phyloP scores from a whole-genome alignment of 202 grass and related monocot species.

The Setaria italica region DNA sequence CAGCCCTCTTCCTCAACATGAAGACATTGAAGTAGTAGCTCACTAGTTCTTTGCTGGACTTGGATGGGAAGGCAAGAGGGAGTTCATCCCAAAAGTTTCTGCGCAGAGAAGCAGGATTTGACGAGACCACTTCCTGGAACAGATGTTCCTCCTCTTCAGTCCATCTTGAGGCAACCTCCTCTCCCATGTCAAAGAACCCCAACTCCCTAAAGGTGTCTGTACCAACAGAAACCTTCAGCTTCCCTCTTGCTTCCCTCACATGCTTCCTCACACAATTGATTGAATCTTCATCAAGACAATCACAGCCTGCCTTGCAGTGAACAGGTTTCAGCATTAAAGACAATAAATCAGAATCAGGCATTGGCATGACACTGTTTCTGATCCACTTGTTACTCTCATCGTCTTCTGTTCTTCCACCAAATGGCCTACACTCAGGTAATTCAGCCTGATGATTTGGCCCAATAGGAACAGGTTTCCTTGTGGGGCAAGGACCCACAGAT shows the following conservation, averaged over 20 bases:
- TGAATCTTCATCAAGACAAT: slow-evolving; percentile 68
- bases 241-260: slow-evolving; percentile 74
- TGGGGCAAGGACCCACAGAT: slow-evolving; percentile 44
- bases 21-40: slow-evolving; percentile 95
- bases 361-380: slow-evolving; percentile 55
- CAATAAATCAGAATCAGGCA: slow-evolving; percentile 44
- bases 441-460: slow-evolving; percentile 81
- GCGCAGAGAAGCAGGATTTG: slow-evolving; percentile 65
- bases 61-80: slow-evolving; percentile 66
- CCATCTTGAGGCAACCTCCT: slow-evolving; percentile 78
- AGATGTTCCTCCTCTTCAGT: slow-evolving; percentile 75
- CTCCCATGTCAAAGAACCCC: slow-evolving; percentile 84
- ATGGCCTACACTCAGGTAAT: slow-evolving; percentile 61
- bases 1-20: slow-evolving; percentile 84
- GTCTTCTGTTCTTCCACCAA: slow-evolving; percentile 40
- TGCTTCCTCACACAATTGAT: slow-evolving; percentile 80
- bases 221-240: slow-evolving; percentile 58
- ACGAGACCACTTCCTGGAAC: slow-evolving; percentile 78
- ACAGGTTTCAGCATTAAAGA: slow-evolving; percentile 43
- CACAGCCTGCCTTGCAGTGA: slow-evolving; percentile 53
- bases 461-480: slow-evolving; percentile 64
- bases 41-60: slow-evolving; percentile 67
- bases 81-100: slow-evolving; percentile 87
- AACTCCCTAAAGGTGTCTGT: slow-evolving; percentile 65
- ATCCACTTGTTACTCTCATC: slow-evolving; percentile 68